Evolutionary conservation across 371 early-diverging fungal species (phyloP), one percentile per base, ranked within the genome.

Genomic region (Haplosporangium sp.): DNA sequence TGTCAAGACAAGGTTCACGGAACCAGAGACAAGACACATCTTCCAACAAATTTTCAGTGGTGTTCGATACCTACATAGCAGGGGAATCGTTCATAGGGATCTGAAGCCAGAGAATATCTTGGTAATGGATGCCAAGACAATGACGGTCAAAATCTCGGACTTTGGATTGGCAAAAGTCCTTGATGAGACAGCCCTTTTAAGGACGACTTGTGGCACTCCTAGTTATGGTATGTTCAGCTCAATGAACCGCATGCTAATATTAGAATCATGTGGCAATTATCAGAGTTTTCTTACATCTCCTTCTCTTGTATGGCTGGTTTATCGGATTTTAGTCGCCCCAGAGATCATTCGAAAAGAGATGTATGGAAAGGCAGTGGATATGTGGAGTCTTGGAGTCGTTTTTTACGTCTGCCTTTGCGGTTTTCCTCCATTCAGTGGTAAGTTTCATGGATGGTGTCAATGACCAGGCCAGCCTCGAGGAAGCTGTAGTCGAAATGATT

Each of bases 351-450:
- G 82, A 23, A 83, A 86, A 9, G 65, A 77, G 46, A 86, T 90
- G 3, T 96, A 98, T 80, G 92, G 92, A 29, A 89, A 89, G 43
- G 90, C 92, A 64, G 95, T 99, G 16, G 99, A 99, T 71, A 85
- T 98, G 82, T 99, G 99, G 99, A 95, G 98, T 51, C 82, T 98
- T 14, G 99, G 99, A 13, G 99, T 99, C 0, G 96, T 99, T 62
- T 86, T 99, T 16, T 99, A 98, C 82, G 96, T 99, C 60, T 92
- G 98, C 80, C 82, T 98, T 5, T 96, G 94, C 82, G 99, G 98
- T 6, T 94, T 89, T 74, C 96, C 98, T 4, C 99, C 99, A 10
- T 99, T 99, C 73, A 85, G 85, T 62, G 87, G 85, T 84, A 84
- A 67, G 81, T 48, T 47, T 48, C 29, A 4, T 29, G 29, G 29